Evolutionary conservation across 2,329 filamentous ascomycete genomes (phyloP).

Genomic region (Talaromyces atroroseus): DNA sequence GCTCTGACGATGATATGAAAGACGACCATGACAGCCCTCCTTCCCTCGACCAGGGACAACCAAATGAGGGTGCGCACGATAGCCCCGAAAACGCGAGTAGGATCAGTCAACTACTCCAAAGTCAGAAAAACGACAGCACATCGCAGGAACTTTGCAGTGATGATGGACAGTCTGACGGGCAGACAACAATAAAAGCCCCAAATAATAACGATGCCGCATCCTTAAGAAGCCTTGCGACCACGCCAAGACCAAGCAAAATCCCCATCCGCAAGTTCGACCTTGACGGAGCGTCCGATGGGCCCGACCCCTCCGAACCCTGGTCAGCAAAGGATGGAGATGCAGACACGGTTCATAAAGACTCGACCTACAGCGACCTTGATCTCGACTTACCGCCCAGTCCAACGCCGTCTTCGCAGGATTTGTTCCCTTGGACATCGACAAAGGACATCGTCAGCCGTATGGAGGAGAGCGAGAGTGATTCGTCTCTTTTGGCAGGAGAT

Average conservation of each 20-base stretch:
- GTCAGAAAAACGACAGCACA: not conserved
- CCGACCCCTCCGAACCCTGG: not conserved
- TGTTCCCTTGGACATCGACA: slow-evolving; percentile 18
- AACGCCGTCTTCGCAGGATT: slow-evolving; percentile 17
- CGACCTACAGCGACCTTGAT: not conserved
- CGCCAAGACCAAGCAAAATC: not conserved
- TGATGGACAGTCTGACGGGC: not conserved
- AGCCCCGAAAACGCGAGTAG: no score
- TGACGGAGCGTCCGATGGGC: not conserved
- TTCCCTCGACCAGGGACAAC: not conserved
- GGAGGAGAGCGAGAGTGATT: no score
- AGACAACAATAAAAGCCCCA: not conserved
- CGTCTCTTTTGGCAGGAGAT: not conserved
- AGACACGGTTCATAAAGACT: not conserved
- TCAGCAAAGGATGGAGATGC: not conserved
- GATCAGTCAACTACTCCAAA: not conserved
- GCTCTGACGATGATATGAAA: no score
- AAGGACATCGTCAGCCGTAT: not conserved
- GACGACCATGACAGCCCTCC: no score
- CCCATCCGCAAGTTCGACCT: not conserved
- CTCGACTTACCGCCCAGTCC: slow-evolving; percentile 17
- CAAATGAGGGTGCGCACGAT: not conserved
- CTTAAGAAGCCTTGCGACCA: not conserved
- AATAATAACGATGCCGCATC: not conserved
- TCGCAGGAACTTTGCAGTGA: not conserved